phyloP scores from a whole-genome alignment of 2,329 filamentous ascomycete species.

The Claviceps sp. region DNA sequence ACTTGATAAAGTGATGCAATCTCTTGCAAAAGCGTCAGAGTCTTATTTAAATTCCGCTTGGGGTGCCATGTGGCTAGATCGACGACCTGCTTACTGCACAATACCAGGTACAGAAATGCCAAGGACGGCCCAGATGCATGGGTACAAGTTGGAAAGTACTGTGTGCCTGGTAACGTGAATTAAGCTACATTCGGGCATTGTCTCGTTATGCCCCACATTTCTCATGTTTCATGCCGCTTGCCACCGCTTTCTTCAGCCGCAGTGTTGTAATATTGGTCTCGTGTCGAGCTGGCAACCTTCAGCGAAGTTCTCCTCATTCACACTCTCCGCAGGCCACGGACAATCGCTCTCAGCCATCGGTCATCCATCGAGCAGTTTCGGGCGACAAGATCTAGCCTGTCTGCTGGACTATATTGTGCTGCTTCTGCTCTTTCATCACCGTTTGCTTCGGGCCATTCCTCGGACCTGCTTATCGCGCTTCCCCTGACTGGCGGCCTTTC shows the following conservation, averaged over 20 bases:
- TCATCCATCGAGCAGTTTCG: not conserved
- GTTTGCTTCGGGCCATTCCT: not conserved
- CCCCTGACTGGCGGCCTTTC: not conserved
- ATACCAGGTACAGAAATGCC: too few relatives aligned
- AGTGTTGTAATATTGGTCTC: conserved; percentile 5
- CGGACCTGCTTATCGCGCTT: not conserved
- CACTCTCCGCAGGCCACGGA: not conserved
- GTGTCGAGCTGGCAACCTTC: conserved; percentile 3
- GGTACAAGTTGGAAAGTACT: too few relatives aligned
- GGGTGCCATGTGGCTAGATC: too few relatives aligned
- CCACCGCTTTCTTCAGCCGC: conserved; percentile 8
- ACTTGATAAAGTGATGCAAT: too few relatives aligned
- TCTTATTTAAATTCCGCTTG: too few relatives aligned
- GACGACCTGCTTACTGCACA: too few relatives aligned
- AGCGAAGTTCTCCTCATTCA: conserved; percentile 3
- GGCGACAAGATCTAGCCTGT: not conserved
- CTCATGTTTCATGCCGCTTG: conserved; percentile 3
- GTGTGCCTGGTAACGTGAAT: not conserved
- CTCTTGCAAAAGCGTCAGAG: too few relatives aligned
- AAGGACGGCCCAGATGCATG: too few relatives aligned
- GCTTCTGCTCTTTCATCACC: not conserved
- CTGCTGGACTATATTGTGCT: not conserved
- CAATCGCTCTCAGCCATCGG: not conserved
- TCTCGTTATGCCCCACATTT: not conserved
- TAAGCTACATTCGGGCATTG: not conserved